A percentile compares a stretch with the other conserved stretches of the same genome.
Evolutionary conservation across 163 green algal species (phyloP).

Genomic region (Scenedesmus sp.): DNA sequence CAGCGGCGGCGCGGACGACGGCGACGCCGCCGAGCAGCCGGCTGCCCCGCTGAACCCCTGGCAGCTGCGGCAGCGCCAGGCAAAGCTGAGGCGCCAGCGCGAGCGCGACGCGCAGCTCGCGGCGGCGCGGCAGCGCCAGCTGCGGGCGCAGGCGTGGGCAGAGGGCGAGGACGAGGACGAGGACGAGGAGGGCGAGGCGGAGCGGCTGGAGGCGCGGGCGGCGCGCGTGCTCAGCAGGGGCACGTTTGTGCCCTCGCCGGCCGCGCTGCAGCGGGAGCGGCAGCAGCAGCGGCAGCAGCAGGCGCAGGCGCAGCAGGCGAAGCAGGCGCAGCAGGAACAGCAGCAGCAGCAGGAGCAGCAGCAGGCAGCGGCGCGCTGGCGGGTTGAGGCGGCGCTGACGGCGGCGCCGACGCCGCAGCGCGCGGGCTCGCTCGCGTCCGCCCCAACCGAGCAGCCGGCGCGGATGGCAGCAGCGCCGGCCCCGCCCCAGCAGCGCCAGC

Average conservation of each 20-base stretch:
- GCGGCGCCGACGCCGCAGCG: too few species aligned
- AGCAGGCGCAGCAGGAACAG: neutral
- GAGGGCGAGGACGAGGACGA: neutral
- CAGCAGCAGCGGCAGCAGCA: constrained; percentile 11
- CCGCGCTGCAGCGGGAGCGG: constrained; percentile 12
- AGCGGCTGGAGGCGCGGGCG: neutral
- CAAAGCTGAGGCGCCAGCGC: constrained; percentile 23
- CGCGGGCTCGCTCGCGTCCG: too few species aligned
- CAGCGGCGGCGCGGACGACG: neutral
- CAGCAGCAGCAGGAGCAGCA: neutral
- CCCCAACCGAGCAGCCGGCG: too few species aligned
- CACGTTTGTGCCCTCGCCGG: too few species aligned
- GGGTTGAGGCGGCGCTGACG: neutral
- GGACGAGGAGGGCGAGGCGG: neutral
- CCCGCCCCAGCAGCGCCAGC: neutral
- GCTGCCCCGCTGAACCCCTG: constrained; percentile 11
- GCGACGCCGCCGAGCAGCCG: neutral
- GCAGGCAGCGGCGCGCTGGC: too few species aligned
- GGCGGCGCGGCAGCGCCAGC: neutral
- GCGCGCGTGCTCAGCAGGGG: too few species aligned
- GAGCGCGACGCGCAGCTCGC: neutral
- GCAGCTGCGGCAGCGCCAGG: constrained; percentile 7
- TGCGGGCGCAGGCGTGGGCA: neutral
- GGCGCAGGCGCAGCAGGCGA: neutral
- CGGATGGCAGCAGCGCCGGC: neutral